Percentiles rank a stretch among this genome's conserved stretches.
phyloP scores from a whole-genome alignment of 306 rosid species.

The Trifolium fragiferum region DNA sequence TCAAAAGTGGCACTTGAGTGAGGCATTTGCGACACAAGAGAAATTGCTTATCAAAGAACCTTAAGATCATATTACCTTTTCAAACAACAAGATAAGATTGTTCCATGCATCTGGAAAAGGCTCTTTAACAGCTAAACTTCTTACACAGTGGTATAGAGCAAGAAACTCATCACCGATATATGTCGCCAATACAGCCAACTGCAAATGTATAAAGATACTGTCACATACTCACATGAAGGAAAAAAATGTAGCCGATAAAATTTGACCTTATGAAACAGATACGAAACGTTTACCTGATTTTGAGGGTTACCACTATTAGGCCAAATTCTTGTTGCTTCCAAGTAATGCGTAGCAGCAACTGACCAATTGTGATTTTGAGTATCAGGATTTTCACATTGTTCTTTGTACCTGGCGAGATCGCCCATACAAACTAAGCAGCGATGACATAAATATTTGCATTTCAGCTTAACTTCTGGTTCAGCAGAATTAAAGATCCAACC shows the following conservation, averaged over 20 bases:
- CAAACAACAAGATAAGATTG: slow-evolving; percentile 80
- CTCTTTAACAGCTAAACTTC: slow-evolving; percentile 87
- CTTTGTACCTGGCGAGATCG: slow-evolving; percentile 87
- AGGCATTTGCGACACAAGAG: slow-evolving; percentile 24
- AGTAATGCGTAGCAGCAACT: slow-evolving; percentile 83
- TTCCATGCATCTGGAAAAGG: slow-evolving; percentile 96
- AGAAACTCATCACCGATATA: slow-evolving; percentile 91
- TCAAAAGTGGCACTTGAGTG: slow-evolving; percentile 48
- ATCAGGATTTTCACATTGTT: slow-evolving; percentile 74
- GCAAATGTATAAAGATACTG: slow-evolving; percentile 37
- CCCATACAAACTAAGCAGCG: slow-evolving; percentile 94
- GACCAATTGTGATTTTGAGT: slow-evolving; percentile 72
- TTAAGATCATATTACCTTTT: slow-evolving; percentile 63
- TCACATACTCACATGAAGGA: slow-evolving; percentile 26
- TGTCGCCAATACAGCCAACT: slow-evolving; percentile 97
- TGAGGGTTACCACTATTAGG: slow-evolving; percentile 97
- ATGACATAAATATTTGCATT: slow-evolving; percentile 82
- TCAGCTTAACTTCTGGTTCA: slow-evolving; percentile 60
- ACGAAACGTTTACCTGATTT: slow-evolving; percentile 70
- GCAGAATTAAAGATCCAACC: slow-evolving; percentile 44
- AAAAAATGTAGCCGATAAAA: slow-evolving; percentile 25
- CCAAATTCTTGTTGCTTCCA: slow-evolving; percentile 90
- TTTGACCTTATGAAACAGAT: background rate
- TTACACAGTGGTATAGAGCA: slow-evolving; percentile 89
- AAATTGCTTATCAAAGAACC: slow-evolving; percentile 11